phyloP scores from a whole-genome alignment of 2,329 filamentous ascomycete species.

The Penicillium verrucosum region DNA sequence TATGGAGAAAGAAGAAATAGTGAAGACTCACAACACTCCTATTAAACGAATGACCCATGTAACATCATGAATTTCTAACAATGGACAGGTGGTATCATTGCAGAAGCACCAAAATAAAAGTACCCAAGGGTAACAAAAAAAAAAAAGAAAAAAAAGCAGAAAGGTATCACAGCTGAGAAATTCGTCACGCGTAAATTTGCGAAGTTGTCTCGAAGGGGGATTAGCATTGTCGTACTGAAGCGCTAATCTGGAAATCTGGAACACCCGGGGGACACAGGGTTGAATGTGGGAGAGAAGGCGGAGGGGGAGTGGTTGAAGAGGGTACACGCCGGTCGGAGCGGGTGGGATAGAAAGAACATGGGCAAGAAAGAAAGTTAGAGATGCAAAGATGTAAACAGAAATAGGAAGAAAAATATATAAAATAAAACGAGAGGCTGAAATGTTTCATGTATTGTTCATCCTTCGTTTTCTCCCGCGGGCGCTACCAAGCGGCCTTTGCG shows the following conservation, averaged over 20 bases:
- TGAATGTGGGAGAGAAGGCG: not conserved
- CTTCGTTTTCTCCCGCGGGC: constrained; percentile 75
- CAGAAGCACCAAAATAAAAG: constrained; percentile 9
- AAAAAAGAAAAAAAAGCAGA: not conserved
- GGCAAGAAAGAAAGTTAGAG: not conserved
- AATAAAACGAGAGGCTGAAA: not conserved
- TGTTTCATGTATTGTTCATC: constrained; percentile 20
- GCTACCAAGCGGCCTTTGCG: constrained; percentile 80
- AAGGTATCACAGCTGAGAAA: constrained; percentile 22
- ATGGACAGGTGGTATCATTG: constrained; percentile 27
- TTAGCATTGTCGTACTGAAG: constrained; percentile 3
- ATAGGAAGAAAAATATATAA: not conserved
- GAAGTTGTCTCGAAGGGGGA: not conserved
- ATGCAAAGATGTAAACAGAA: not conserved
- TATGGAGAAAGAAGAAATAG: not conserved
- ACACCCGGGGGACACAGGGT: constrained; percentile 1
- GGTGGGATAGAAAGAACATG: not conserved
- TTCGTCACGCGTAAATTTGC: constrained; percentile 21
- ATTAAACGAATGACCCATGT: constrained; percentile 24
- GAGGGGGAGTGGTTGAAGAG: not conserved
- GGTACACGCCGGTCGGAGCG: not conserved
- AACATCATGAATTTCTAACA: constrained; percentile 27
- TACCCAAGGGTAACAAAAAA: not conserved
- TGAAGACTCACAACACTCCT: not conserved
- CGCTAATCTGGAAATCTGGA: constrained; percentile 5